Evolutionary conservation across 106 monocot genomes (phyloP), one percentile per base, ranked within the genome.

Genomic region (Dendrobium huoshanense): DNA sequence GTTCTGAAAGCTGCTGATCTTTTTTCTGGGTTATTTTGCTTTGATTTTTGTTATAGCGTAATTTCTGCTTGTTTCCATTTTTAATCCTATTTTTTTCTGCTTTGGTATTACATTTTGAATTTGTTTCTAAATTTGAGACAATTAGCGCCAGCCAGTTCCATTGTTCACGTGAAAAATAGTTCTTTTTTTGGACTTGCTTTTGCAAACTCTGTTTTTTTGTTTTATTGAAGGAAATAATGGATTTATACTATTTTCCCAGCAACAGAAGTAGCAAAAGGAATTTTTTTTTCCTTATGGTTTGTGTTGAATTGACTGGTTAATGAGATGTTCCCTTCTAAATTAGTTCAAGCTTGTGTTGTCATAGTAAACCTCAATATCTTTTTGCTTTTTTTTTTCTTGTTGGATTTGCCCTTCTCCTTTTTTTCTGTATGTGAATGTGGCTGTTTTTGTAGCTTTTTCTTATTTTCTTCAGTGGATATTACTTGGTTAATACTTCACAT

Each of bases 71-170:
- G 9, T 25, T 25, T 76, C 44, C 4, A 6, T 9, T 76, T 48
- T 48, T 49, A 3, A 4, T 2, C 19, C 51, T 18, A 11, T 49
- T 76, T 18, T 76, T 42, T 74, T 43, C 13, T 11, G 13, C 49
- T 74, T 25, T 76, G 76, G 11, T 48, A 20, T 17, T 27, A 51
- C 76, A 76, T 76, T 76, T 76, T 76, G 76, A 76, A 49, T 48
- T 76, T 25, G 49, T 27, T 76, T 41, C 76, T 76, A 24, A 76
- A 10, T 76, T 25, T 76, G 76, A n/a, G 9, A 19, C 18, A 22
- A 74, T 42, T 74, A 41, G n/a, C 6, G 74, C 42, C 1, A 7
- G 17, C 42, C 1, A 7, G 17, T 73, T 73, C 18, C 73, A 25
- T 42, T 42, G 15, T 48, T 75, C 48, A 6, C 48, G 25, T 47